A percentile compares a stretch with the other conserved stretches of the same genome.
Evolutionary conservation across 345 rosid genomes (phyloP).

Genomic region (Excoecaria cochinchinensis): DNA sequence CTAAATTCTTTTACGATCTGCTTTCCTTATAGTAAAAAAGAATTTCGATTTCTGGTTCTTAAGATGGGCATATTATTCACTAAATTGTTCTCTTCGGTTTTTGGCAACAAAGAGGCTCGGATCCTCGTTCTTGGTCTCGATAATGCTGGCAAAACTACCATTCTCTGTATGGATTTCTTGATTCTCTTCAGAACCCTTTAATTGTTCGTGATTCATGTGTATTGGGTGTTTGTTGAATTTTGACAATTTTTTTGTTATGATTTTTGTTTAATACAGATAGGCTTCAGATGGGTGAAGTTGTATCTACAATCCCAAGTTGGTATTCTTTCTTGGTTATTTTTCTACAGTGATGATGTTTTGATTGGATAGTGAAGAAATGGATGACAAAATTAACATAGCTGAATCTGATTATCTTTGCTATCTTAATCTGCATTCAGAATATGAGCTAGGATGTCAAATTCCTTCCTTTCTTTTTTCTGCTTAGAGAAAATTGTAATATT

Average conservation of each 20-base stretch:
- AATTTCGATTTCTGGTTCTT: not conserved
- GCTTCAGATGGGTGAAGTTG: conserved; percentile 99
- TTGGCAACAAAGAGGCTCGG: conserved; percentile 30
- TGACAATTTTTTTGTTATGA: not conserved
- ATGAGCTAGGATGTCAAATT: not conserved
- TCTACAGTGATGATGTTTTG: not conserved
- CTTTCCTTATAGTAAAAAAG: not conserved
- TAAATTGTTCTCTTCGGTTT: conserved; percentile 25
- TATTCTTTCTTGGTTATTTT: conserved; percentile 14
- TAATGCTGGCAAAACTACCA: conserved; percentile 34
- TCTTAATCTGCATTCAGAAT: not conserved
- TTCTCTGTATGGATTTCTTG: conserved; percentile 20
- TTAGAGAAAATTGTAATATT: too few relatives aligned
- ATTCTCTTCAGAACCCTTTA: not conserved
- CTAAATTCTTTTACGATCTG: conserved; percentile 15
- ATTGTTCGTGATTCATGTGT: not conserved
- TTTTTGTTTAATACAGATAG: conserved; percentile 41
- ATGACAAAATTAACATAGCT: not conserved
- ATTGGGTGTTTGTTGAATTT: conserved; percentile 8
- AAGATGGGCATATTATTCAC: conserved; percentile 26
- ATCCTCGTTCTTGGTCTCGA: conserved; percentile 32
- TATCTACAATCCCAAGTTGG: conserved; percentile 94
- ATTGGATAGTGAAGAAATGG: conserved; percentile 6
- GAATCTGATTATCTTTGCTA: not conserved
- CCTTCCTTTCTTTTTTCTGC: not conserved